A percentile compares a stretch with the other conserved stretches of the same genome.
Evolutionary conservation across 768 basidiomycete species (phyloP).

Genomic region (Pleurotus tuoliensis): DNA sequence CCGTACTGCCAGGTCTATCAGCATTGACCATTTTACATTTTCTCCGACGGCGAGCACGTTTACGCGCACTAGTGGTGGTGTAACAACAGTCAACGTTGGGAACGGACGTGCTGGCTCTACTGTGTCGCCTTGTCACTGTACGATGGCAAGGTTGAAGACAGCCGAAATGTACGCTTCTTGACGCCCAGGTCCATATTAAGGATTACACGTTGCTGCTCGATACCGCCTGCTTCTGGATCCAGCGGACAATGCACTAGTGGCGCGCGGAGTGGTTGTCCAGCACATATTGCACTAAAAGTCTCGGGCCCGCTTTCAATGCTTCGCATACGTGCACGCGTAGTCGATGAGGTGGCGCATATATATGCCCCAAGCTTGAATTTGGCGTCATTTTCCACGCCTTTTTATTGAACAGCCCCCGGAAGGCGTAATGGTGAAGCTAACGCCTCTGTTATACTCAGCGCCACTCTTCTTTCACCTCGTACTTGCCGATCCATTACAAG

Average conservation of each 20-base stretch:
- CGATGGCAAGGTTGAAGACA: neutral
- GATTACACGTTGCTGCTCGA: neutral
- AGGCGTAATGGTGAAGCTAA: constrained; percentile 4
- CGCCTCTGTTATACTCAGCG: constrained; percentile 10
- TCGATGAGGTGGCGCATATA: constrained; percentile 2
- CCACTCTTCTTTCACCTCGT: constrained; percentile 21
- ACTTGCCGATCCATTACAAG: constrained; percentile 23
- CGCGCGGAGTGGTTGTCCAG: neutral
- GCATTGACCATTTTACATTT: too few relatives aligned
- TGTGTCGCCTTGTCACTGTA: neutral
- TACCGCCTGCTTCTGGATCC: neutral
- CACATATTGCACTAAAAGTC: neutral
- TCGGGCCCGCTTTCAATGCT: neutral
- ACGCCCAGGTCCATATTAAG: neutral
- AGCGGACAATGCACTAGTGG: neutral
- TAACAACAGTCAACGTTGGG: too few relatives aligned
- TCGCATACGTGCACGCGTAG: too few relatives aligned
- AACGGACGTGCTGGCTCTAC: too few relatives aligned
- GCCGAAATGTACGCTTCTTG: constrained; percentile 8
- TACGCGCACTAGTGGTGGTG: too few relatives aligned
- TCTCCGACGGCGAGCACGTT: too few relatives aligned
- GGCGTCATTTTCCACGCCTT: neutral
- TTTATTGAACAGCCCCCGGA: neutral
- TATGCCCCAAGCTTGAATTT: neutral
- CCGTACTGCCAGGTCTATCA: too few relatives aligned